A percentile compares a stretch with the other conserved stretches of the same genome.
Conservation (phyloP, 768 basidiomycete species). For the Leccinum fibrillosum region DNA sequence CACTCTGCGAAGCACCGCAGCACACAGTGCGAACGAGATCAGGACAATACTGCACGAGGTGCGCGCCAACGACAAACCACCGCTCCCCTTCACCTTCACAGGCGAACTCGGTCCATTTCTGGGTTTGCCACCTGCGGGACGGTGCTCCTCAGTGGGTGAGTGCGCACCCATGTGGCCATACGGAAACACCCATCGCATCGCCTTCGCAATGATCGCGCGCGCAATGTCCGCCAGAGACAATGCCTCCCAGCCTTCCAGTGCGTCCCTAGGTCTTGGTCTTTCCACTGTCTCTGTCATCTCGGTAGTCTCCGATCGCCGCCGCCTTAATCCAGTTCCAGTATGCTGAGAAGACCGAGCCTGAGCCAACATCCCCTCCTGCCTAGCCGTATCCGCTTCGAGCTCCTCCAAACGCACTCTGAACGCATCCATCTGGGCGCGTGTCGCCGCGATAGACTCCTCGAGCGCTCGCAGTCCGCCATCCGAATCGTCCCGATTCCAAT, state of each 20-base stretch:
- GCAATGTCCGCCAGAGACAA: conserved; percentile 10
- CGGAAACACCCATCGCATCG: conserved; percentile 26
- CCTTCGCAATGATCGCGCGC: conserved; percentile 14
- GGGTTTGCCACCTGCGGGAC: background rate
- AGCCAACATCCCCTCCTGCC: conserved; percentile 10
- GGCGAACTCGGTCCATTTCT: background rate
- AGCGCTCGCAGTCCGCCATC: conserved; percentile 16
- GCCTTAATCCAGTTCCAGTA: background rate
- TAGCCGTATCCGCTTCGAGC: conserved; percentile 22
- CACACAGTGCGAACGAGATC: conserved; percentile 29
- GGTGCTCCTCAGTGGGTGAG: background rate
- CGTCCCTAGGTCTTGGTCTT: background rate
- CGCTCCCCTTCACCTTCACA: conserved; percentile 6
- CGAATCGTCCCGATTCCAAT: background rate
- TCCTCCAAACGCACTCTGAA: conserved; percentile 27
- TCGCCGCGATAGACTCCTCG: conserved; percentile 23
- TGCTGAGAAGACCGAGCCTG: background rate
- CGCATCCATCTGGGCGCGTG: conserved; percentile 23
- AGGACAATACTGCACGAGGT: conserved; percentile 23
- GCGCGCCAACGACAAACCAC: conserved; percentile 4
- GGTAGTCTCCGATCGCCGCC: background rate
- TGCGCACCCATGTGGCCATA: conserved; percentile 6
- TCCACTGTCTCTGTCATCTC: background rate
- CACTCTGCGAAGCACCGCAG: conserved; percentile 24
- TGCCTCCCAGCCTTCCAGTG: background rate